These are phyloP conservation scores for Cucurbita argyrosperma DNA, from an alignment of 306 rosid species.

Conservation along the genomic window DNA sequence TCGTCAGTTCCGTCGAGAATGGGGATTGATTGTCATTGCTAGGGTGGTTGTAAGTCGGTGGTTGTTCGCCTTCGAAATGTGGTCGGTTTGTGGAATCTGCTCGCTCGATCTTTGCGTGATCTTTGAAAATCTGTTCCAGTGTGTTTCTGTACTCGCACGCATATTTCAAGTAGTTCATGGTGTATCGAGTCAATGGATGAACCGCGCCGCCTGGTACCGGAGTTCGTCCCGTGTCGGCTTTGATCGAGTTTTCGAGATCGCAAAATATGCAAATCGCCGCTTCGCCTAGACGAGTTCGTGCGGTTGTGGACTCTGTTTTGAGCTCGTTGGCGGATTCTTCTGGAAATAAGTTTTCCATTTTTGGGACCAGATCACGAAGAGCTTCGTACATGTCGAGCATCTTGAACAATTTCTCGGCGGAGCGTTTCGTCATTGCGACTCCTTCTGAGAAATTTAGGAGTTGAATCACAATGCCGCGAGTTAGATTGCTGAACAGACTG, in stretches of 20 bases:
- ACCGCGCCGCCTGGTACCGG: slow-evolving; percentile 67
- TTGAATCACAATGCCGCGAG: slow-evolving; percentile 27
- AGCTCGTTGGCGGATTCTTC: slow-evolving; percentile 23
- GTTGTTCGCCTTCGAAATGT: not conserved
- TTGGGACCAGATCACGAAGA: slow-evolving; percentile 21
- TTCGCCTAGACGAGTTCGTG: slow-evolving; percentile 32
- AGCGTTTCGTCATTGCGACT: slow-evolving; percentile 37
- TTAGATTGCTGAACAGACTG: slow-evolving; percentile 26
- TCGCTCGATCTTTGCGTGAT: slow-evolving; percentile 30
- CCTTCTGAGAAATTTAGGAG: slow-evolving; percentile 48
- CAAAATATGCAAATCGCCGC: slow-evolving; percentile 37
- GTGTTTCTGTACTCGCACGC: slow-evolving; percentile 67
- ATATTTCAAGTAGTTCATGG: slow-evolving; percentile 61
- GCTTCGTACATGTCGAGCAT: slow-evolving; percentile 52
- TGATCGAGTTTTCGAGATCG: slow-evolving; percentile 53
- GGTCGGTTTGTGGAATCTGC: slow-evolving; percentile 31
- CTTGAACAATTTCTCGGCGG: slow-evolving; percentile 50
- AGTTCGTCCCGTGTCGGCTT: slow-evolving; percentile 35
- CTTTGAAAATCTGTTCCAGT: slow-evolving; percentile 42
- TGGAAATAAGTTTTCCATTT: slow-evolving; percentile 13
- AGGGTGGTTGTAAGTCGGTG: not conserved
- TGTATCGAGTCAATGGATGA: slow-evolving; percentile 76
- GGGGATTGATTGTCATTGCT: slow-evolving; percentile 5
- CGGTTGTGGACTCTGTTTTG: slow-evolving; percentile 19
- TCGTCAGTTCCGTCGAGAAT: slow-evolving; percentile 26